Conservation (phyloP, 345 rosid species). For the Eucalyptus albens region DNA sequence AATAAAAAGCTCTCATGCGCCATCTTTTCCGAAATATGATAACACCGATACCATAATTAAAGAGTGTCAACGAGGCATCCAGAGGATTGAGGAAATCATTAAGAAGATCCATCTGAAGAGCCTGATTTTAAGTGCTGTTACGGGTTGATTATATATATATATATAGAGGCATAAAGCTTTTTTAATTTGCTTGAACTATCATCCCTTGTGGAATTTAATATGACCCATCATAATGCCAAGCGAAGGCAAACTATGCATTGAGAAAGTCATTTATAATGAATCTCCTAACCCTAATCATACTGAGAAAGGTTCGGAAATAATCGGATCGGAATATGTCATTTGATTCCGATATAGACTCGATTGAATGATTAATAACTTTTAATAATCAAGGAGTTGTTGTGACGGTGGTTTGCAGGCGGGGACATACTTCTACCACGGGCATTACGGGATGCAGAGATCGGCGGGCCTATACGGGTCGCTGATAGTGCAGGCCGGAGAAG, state of each 20-base stretch:
- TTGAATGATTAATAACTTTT: neutral
- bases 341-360: neutral
- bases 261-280: neutral
- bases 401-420: constrained; percentile 37
- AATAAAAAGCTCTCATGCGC: neutral
- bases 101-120: constrained; percentile 27
- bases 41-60: neutral
- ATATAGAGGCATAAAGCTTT: neutral
- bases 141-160: neutral
- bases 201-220: neutral
- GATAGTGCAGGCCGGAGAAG: constrained; percentile 39
- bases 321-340: neutral
- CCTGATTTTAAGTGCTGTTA: neutral
- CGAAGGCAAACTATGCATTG: neutral
- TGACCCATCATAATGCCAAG: neutral
- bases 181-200: neutral
- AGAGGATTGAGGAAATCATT: neutral
- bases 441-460: constrained; percentile 87
- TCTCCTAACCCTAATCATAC: neutral
- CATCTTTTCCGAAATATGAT: neutral
- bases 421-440: constrained; percentile 86
- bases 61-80: neutral
- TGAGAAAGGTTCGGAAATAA: neutral
- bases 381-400: neutral
- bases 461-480: constrained; percentile 71